phyloP scores from a whole-genome alignment of 2,329 filamentous ascomycete genomes.

The Graphilbum ipis-grandicollis region DNA sequence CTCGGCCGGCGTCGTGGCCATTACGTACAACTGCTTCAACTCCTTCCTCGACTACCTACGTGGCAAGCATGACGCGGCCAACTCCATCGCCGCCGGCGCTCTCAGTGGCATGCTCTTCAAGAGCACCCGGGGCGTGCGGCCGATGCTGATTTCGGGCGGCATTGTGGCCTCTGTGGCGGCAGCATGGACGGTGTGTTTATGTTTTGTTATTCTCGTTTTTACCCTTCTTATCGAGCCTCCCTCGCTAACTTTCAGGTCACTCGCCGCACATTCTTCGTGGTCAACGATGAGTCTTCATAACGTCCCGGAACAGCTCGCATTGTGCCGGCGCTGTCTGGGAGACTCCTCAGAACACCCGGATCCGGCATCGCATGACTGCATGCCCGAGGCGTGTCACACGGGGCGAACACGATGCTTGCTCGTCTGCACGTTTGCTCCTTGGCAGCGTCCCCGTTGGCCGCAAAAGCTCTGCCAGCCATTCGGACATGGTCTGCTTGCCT shows the following conservation, averaged over 20 bases:
- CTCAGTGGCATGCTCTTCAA: conserved; percentile 93
- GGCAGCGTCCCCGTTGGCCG: too few relatives aligned
- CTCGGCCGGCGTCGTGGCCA: conserved; percentile 85
- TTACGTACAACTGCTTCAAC: conserved; percentile 91
- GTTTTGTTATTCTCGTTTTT: neutral
- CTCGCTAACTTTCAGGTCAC: conserved; percentile 8
- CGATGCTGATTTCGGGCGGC: conserved; percentile 87
- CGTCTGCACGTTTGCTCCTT: too few relatives aligned
- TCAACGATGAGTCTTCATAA: conserved; percentile 2
- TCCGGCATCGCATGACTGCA: too few relatives aligned
- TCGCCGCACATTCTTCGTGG: conserved; percentile 12
- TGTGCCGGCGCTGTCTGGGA: too few relatives aligned
- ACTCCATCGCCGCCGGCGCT: conserved; percentile 71
- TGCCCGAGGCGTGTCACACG: too few relatives aligned
- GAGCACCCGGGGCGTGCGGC: conserved; percentile 75
- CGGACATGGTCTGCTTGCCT: neutral
- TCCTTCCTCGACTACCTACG: conserved; percentile 62
- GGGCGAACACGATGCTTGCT: too few relatives aligned
- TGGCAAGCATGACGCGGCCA: conserved; percentile 77
- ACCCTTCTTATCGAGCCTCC: neutral
- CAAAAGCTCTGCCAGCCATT: too few relatives aligned
- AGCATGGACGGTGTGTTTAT: conserved; percentile 66
- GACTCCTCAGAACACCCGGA: too few relatives aligned
- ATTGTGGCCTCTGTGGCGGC: conserved; percentile 77
- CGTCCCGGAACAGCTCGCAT: too few relatives aligned